Conservation (phyloP, 345 rosid species). For the Jatropha curcas region DNA sequence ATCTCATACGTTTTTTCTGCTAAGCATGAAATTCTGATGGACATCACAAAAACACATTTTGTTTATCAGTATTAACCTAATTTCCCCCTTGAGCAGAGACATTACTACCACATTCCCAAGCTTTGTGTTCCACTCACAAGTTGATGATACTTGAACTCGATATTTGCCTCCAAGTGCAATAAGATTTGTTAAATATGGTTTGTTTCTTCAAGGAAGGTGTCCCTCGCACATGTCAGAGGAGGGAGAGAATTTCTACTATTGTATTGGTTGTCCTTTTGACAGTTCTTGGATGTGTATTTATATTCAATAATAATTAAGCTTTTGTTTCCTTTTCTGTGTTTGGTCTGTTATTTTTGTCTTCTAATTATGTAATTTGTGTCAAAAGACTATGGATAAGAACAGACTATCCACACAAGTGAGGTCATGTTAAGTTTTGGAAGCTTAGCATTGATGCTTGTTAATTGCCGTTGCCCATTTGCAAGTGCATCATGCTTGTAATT, state of each 20-base stretch:
- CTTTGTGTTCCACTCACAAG: constrained; percentile 98
- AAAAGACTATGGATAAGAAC: too few species aligned
- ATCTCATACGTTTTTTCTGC: neutral
- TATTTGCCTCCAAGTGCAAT: neutral
- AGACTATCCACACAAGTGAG: too few species aligned
- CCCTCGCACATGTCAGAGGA: constrained; percentile 9
- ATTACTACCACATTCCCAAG: constrained; percentile 96
- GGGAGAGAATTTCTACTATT: constrained; percentile 17
- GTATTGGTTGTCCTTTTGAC: constrained; percentile 15
- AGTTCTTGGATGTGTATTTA: constrained; percentile 16
- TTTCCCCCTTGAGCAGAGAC: constrained; percentile 53
- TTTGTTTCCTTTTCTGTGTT: neutral
- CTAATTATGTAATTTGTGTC: too few species aligned
- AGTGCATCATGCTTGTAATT: too few species aligned
- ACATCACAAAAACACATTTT: neutral
- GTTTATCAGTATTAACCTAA: neutral
- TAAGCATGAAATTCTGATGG: neutral
- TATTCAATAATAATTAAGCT: neutral
- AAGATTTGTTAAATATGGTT: constrained; percentile 7
- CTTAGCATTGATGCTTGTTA: too few species aligned
- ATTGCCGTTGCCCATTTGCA: too few species aligned
- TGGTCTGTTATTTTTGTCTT: neutral
- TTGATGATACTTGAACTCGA: constrained; percentile 66
- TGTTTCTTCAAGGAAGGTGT: constrained; percentile 23
- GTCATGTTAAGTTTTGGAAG: too few species aligned